Evolutionary conservation across 768 basidiomycete genomes (phyloP).

Genomic region (Lactarius pseudohatsudake): DNA sequence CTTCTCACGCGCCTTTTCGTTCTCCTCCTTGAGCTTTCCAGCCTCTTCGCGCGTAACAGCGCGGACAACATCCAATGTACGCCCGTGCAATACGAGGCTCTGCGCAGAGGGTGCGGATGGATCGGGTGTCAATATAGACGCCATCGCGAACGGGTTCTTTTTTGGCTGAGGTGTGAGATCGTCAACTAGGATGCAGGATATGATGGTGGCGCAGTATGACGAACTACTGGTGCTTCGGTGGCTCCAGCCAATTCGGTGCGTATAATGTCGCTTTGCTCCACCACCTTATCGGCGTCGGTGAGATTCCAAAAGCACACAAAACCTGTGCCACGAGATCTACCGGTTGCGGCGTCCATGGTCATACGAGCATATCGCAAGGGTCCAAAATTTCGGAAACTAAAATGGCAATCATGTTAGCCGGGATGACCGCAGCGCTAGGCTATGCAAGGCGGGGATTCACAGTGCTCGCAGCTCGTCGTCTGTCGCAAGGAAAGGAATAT

Average conservation of each 20-base stretch:
- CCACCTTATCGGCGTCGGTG: slow-evolving; percentile 81
- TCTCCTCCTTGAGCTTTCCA: slow-evolving; percentile 81
- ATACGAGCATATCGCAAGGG: slow-evolving; percentile 91
- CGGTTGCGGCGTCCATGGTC: slow-evolving; percentile 78
- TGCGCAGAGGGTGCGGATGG: slow-evolving; percentile 83
- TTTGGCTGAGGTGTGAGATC: slow-evolving; percentile 43
- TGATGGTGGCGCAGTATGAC: background rate
- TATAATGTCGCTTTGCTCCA: slow-evolving; percentile 76
- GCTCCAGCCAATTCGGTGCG: slow-evolving; percentile 59
- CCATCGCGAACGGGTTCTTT: slow-evolving; percentile 84
- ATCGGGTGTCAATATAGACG: slow-evolving; percentile 91
- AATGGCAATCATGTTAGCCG: background rate
- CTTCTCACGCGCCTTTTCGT: slow-evolving; percentile 81
- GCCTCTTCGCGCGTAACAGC: slow-evolving; percentile 93
- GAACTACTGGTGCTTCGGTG: slow-evolving; percentile 31
- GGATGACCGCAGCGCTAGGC: background rate
- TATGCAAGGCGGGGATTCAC: slow-evolving; percentile 46
- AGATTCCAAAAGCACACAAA: slow-evolving; percentile 98
- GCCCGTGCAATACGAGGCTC: slow-evolving; percentile 84
- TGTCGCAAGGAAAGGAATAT: slow-evolving; percentile 87
- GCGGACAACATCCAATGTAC: slow-evolving; percentile 85
- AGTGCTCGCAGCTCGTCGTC: slow-evolving; percentile 88
- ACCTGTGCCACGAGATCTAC: slow-evolving; percentile 90
- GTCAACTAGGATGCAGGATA: background rate
- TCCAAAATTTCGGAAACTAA: slow-evolving; percentile 88